phyloP scores from a whole-genome alignment of 2,329 filamentous ascomycete species.

The Aspergillus sp. region DNA sequence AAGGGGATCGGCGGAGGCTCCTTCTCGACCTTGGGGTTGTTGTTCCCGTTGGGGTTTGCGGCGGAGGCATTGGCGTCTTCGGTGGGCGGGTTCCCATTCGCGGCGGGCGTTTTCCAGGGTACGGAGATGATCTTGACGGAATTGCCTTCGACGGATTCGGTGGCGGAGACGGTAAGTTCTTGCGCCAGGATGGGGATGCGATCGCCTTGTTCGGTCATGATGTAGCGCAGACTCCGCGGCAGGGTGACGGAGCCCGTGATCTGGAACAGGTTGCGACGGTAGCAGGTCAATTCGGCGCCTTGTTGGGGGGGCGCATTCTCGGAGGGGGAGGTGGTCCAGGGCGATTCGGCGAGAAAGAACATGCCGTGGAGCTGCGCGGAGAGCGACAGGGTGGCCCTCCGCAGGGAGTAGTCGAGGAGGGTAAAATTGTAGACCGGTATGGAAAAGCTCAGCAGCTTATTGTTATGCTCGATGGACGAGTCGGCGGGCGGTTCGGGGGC shows the following conservation, averaged over 20 bases:
- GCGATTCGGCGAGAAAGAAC: slow-evolving; percentile 67
- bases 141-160: slow-evolving; percentile 91
- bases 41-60: slow-evolving; percentile 6
- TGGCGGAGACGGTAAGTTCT: slow-evolving; percentile 86
- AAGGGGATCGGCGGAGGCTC: slow-evolving; percentile 82
- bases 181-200: slow-evolving; percentile 77
- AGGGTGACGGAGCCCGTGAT: slow-evolving; percentile 87
- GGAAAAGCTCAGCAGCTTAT: slow-evolving; percentile 74
- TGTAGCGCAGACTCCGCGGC: slow-evolving; percentile 72
- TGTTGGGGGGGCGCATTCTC: slow-evolving; percentile 56
- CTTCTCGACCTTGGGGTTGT: slow-evolving; percentile 66
- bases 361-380: slow-evolving; percentile 65
- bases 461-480: slow-evolving; percentile 62
- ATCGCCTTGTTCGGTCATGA: slow-evolving; percentile 81
- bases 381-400: slow-evolving; percentile 56
- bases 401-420: slow-evolving; percentile 59
- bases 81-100: slow-evolving; percentile 57
- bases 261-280: slow-evolving; percentile 92
- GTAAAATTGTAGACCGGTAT: slow-evolving; percentile 61
- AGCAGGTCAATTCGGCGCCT: slow-evolving; percentile 78
- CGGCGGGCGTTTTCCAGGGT: slow-evolving; percentile 93
- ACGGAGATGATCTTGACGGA: slow-evolving; percentile 92
- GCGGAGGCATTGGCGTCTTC: slow-evolving; percentile 25
- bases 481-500: slow-evolving; percentile 51
- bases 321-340: slow-evolving; percentile 57